phyloP scores from a whole-genome alignment of 1,284 basidiomycete genomes.

The Tilletiopsis washingtonensis region DNA sequence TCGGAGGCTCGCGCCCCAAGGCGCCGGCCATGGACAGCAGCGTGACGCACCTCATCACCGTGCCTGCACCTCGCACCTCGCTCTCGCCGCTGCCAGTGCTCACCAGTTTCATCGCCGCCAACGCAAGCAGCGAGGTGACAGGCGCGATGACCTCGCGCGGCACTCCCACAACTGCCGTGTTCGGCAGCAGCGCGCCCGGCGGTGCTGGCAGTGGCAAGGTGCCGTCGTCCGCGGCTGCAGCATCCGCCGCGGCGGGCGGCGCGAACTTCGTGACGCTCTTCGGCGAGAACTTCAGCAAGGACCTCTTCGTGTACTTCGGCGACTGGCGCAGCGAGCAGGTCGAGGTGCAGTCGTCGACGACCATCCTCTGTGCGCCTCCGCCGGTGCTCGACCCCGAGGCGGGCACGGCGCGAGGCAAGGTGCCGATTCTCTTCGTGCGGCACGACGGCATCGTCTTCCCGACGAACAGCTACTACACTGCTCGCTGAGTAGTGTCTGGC shows the following conservation, averaged over 20 bases:
- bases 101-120: conserved; percentile 65
- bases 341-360: conserved; percentile 80
- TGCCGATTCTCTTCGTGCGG: conserved; percentile 72
- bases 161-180: too few species aligned
- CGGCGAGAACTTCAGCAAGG: conserved; percentile 78
- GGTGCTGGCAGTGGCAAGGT: too few species aligned
- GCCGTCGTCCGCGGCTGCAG: too few species aligned
- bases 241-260: not conserved
- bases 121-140: not conserved
- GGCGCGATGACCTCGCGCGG: too few species aligned
- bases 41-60: conserved; percentile 28
- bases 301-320: conserved; percentile 79
- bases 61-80: conserved; percentile 49
- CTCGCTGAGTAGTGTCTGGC: too few species aligned
- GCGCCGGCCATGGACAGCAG: conserved; percentile 12
- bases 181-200: too few species aligned
- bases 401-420: conserved; percentile 10
- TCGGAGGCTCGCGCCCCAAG: conserved; percentile 18
- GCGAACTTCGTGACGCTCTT: conserved; percentile 69
- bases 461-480: too few species aligned
- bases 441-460: conserved; percentile 86
- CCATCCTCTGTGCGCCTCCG: conserved; percentile 50
- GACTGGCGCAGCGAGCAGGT: conserved; percentile 75
- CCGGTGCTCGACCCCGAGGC: conserved; percentile 16
- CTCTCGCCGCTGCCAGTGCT: conserved; percentile 35